Base-by-base conservation (phyloP, 2,329 filamentous ascomycete genomes). In the Aureobasidium subglaciale region DNA sequence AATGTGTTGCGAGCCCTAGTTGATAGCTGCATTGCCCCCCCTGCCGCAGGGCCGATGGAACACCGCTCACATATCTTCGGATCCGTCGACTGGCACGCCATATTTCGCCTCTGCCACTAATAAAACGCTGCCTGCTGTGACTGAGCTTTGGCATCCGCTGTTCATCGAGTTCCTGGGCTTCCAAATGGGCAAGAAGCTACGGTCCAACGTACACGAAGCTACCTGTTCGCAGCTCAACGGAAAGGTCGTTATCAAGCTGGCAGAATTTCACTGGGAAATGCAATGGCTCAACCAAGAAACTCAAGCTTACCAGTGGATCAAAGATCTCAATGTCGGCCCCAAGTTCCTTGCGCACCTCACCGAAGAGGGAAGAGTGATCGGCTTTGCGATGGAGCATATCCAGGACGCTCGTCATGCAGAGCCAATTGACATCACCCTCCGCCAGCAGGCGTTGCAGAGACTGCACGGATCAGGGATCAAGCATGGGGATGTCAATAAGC, bases 1-100 rank as follows among this genome's bases (percentile, higher is more conserved):
- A 53, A 62, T 70, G 54, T 65, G 63, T 16, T 72, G 68, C 48
- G 66, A 59, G 8, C 70, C 70, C 11, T 53, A 59, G 9, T 60
- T 74, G 24, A 58, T 70, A 30, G 37, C 66, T 5, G 56, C 64
- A 10, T 64, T 76, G 9, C 72, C 73, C 3, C 61, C 64, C 4
- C 68, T 75, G 15, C 71, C 71, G 1, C 45, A 63, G 1, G 71
- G 72, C 10, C 67, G 71, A 58, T 76, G 72, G 73, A 75, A 74
- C 56, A 60, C 63, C 43, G 73, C 66, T 43, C 66, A 66, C 30
- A 63, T 76, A 38, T 61, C 64, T 22, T 60, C 62, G 34, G 58
- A 69, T 24, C 38, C 55, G 11, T 43, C 56, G 6, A 63, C 58
- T 2, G 67, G 64, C 24, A 56, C 58, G 5, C 62, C 65, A 2